A percentile compares a stretch with the other conserved stretches of the same genome.
Conservation (phyloP, 768 basidiomycete genomes). For the Candolleomyces eurysporus region DNA sequence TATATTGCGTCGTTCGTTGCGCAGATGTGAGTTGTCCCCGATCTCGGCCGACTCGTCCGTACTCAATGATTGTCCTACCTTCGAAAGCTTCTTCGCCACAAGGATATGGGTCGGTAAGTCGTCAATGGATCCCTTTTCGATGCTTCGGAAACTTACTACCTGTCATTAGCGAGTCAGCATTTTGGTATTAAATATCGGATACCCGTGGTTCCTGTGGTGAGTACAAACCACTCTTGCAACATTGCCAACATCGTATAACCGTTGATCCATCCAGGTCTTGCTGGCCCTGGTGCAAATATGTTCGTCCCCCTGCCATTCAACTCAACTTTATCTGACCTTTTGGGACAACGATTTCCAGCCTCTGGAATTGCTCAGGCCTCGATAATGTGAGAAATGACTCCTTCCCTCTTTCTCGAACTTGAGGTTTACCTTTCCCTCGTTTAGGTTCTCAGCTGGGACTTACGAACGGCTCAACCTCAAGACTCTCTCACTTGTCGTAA, state of each 20-base stretch:
- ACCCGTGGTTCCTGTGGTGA: conserved; percentile 4
- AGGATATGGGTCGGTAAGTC: conserved; percentile 7
- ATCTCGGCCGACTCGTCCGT: background rate
- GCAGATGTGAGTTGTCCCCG: background rate
- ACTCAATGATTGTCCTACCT: background rate
- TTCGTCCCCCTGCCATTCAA: background rate
- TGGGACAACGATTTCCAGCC: background rate
- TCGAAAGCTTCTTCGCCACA: conserved; percentile 6
- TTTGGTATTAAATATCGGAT: conserved; percentile 1
- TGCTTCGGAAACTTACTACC: background rate
- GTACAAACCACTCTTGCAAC: background rate
- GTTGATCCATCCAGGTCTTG: background rate
- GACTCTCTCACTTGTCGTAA: background rate
- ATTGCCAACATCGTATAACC: background rate
- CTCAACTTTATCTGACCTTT: background rate
- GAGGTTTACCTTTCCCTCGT: background rate
- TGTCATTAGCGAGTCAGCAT: background rate
- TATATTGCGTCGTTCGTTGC: conserved; percentile 6
- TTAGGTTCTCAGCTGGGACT: background rate
- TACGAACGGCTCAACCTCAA: conserved; percentile 1
- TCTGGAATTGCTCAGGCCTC: background rate
- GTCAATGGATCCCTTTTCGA: background rate
- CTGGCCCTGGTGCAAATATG: background rate
- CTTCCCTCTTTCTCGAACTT: background rate
- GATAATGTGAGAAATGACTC: background rate